Percentiles rank a stretch among this genome's conserved stretches.
Evolutionary conservation across 2,329 filamentous ascomycete genomes (phyloP).

Genomic region (Exophiala xenobiotica): DNA sequence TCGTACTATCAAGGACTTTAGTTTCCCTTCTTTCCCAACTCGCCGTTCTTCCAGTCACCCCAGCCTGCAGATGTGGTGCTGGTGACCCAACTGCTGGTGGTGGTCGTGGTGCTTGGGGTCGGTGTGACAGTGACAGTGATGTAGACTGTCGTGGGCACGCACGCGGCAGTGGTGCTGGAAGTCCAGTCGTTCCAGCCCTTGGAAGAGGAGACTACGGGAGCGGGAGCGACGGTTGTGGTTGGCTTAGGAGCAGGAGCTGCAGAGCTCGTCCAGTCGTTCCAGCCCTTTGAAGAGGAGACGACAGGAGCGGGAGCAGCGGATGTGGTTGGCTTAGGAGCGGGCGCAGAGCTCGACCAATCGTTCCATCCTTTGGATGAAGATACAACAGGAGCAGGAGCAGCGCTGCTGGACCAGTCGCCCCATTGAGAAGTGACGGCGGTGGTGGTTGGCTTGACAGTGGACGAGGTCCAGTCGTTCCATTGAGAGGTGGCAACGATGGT

Average conservation of each 20-base stretch:
- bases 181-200: conserved; percentile 10
- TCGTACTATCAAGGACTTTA: too few species aligned
- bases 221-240: neutral
- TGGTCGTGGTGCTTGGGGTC: neutral
- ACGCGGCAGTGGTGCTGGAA: neutral
- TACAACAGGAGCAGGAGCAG: neutral
- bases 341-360: neutral
- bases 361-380: too few species aligned
- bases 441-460: neutral
- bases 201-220: neutral
- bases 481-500: neutral
- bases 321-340: neutral
- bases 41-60: neutral
- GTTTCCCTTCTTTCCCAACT: neutral
- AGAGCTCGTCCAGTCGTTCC: neutral
- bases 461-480: neutral
- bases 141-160: neutral
- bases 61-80: conserved; percentile 2
- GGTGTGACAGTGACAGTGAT: neutral
- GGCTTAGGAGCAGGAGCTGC: conserved; percentile 1
- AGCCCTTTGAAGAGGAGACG: neutral
- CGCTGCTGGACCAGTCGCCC: neutral
- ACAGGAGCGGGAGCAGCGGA: neutral
- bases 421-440: neutral
- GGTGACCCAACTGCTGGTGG: neutral